These are phyloP conservation scores for Abrus pulchellus DNA, from an alignment of 306 rosid species.

Conservation along the genomic window DNA sequence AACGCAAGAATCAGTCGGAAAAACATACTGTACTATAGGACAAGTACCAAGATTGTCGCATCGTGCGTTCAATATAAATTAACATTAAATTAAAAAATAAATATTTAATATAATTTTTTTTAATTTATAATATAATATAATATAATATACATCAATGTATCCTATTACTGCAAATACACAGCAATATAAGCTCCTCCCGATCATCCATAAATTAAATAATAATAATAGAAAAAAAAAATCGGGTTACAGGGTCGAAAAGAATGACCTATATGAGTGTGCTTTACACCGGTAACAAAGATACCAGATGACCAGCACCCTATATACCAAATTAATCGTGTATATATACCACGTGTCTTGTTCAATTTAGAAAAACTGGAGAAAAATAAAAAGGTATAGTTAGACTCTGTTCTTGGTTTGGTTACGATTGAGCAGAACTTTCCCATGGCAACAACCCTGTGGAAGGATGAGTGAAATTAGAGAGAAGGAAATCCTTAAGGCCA, in stretches of 20 bases:
- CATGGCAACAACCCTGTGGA: conserved; percentile 73
- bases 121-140: no score
- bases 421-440: conserved; percentile 53
- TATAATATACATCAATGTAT: no score
- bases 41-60: no score
- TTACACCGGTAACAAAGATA: not conserved
- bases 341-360: not conserved
- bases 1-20: no score
- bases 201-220: no score
- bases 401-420: not conserved
- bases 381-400: not conserved
- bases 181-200: not conserved
- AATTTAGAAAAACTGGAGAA: not conserved
- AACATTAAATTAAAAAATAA: no score
- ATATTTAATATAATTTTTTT: no score
- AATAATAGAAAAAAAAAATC: no score
- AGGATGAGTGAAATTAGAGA: conserved; percentile 63
- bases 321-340: no score
- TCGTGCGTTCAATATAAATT: no score
- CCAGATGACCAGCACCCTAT: not conserved
- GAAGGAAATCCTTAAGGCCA: conserved; percentile 67
- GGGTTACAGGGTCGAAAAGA: no score
- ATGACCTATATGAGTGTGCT: not conserved
- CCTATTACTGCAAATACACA: not conserved
- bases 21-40: no score